Percentiles rank a stretch among this genome's conserved stretches.
phyloP scores from a whole-genome alignment of 169 alveolate species.

The Theileria orientalis region DNA sequence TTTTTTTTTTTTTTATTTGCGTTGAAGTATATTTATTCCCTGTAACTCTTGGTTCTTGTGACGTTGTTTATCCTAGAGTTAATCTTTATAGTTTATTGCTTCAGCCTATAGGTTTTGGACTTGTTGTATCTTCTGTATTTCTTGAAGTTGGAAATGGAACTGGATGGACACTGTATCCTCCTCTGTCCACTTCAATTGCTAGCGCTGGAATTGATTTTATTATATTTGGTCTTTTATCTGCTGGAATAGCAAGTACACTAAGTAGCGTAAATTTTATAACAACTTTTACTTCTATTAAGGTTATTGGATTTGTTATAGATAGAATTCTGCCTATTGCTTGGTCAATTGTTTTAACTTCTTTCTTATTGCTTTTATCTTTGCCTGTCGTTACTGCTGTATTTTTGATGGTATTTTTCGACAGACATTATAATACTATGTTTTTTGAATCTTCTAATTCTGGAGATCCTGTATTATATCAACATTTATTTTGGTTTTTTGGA shows the following conservation, averaged over 20 bases:
- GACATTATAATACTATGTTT: slow-evolving; percentile 66
- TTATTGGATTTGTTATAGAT: slow-evolving; percentile 28
- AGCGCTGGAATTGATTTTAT: slow-evolving; percentile 29
- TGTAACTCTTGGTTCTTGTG: slow-evolving; percentile 72
- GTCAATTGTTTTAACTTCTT: slow-evolving; percentile 35
- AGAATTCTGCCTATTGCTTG: slow-evolving; percentile 20
- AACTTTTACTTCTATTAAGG: slow-evolving; percentile 16
- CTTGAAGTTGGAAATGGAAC: slow-evolving; percentile 43
- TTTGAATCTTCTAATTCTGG: slow-evolving; percentile 74
- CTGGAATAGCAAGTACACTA: slow-evolving; percentile 45
- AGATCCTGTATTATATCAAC: slow-evolving; percentile 79
- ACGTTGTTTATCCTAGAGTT: slow-evolving; percentile 78
- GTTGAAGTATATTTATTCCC: slow-evolving; percentile 75
- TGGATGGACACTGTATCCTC: slow-evolving; percentile 56
- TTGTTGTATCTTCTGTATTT: slow-evolving; percentile 39
- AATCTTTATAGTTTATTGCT: slow-evolving; percentile 68
- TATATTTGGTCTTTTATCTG: slow-evolving; percentile 8
- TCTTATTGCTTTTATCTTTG: slow-evolving; percentile 50
- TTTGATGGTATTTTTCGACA: slow-evolving; percentile 66
- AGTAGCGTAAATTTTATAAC: slow-evolving; percentile 40
- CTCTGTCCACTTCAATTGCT: slow-evolving; percentile 30
- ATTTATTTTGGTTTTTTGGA: slow-evolving; percentile 76
- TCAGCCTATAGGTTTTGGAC: slow-evolving; percentile 34
- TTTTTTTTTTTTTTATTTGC: slow-evolving; percentile 75
- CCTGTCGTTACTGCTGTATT: slow-evolving; percentile 71